A percentile compares a stretch with the other conserved stretches of the same genome.
phyloP scores from a whole-genome alignment of 2,329 filamentous ascomycete genomes.

The Pyricularia pennisetigena region DNA sequence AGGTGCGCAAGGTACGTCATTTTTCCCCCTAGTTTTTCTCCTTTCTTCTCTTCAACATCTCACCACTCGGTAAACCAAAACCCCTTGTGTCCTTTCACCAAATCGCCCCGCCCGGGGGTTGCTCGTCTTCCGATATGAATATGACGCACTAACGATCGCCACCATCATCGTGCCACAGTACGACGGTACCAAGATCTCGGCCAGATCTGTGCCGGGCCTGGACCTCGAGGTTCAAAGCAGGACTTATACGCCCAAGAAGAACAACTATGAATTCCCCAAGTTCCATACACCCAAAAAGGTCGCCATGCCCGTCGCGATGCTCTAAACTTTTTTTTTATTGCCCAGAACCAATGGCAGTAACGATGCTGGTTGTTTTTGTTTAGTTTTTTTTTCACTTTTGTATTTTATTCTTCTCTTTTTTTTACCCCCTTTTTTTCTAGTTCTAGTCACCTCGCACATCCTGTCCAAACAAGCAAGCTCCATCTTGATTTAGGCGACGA shows the following conservation, averaged over 20 bases:
- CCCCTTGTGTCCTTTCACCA: no score
- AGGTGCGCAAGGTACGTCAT: conserved; percentile 14
- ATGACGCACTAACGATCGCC: neutral
- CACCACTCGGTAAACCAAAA: no score
- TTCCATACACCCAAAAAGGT: conserved; percentile 11
- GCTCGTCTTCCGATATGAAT: neutral
- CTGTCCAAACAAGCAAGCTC: neutral
- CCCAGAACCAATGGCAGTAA: no score
- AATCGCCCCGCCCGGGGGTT: no score
- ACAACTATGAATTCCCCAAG: conserved; percentile 13
- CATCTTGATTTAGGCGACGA: neutral
- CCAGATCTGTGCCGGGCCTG: conserved; percentile 22
- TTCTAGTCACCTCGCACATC: neutral
- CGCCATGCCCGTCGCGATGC: neutral
- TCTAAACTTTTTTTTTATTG: neutral
- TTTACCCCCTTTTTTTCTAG: neutral
- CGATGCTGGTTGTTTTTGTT: neutral
- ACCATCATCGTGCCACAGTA: conserved; percentile 13
- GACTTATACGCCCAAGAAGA: conserved; percentile 10
- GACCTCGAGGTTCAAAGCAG: conserved; percentile 23
- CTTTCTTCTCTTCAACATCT: neutral
- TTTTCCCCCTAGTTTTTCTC: neutral
- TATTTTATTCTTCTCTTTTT: neutral
- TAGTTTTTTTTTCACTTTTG: neutral
- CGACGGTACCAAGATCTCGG: conserved; percentile 20